Percentiles rank a stretch among this genome's conserved stretches.
Conservation (phyloP, 306 rosid species). For the Nissolia schottii region DNA sequence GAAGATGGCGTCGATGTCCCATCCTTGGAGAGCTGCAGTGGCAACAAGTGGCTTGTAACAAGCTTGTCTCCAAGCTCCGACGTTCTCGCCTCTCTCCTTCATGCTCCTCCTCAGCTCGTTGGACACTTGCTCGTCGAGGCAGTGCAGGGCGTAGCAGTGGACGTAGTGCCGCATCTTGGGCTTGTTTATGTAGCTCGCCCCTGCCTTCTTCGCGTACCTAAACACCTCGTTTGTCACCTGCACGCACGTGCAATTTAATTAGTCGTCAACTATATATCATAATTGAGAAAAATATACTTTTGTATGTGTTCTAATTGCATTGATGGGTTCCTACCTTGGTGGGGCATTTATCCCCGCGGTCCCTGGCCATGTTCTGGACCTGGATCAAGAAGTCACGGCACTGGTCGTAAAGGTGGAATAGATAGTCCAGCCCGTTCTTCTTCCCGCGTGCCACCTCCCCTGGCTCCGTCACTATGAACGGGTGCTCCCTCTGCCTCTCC, state of each 20-base stretch:
- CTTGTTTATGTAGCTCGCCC: conserved; percentile 92
- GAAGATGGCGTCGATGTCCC: conserved; percentile 94
- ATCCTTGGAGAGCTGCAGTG: conserved; percentile 68
- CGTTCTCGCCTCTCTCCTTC: conserved; percentile 82
- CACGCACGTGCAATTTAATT: no score
- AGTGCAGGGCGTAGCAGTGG: conserved; percentile 88
- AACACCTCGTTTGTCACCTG: conserved; percentile 91
- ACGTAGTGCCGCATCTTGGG: conserved; percentile 99
- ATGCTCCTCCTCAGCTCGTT: conserved; percentile 57
- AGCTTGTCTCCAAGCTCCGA: conserved; percentile 86
- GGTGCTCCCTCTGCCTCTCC: conserved; percentile 90
- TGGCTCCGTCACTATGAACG: conserved; percentile 95
- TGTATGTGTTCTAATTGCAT: no score
- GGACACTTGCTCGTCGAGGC: conserved; percentile 71
- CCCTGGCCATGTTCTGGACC: conserved; percentile 79
- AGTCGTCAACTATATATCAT: no score
- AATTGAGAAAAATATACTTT: no score
- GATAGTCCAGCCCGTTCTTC: conserved; percentile 93
- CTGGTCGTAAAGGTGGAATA: conserved; percentile 87
- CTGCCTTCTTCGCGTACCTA: conserved; percentile 80
- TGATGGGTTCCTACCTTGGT: no score
- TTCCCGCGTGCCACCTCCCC: conserved; percentile 99
- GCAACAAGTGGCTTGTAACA: conserved; percentile 81
- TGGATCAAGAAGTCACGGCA: conserved; percentile 84
- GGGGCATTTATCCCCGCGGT: conserved; percentile 94